Base-by-base conservation (phyloP, 805 yeast genomes). In the Ogataea pilisensis region DNA sequence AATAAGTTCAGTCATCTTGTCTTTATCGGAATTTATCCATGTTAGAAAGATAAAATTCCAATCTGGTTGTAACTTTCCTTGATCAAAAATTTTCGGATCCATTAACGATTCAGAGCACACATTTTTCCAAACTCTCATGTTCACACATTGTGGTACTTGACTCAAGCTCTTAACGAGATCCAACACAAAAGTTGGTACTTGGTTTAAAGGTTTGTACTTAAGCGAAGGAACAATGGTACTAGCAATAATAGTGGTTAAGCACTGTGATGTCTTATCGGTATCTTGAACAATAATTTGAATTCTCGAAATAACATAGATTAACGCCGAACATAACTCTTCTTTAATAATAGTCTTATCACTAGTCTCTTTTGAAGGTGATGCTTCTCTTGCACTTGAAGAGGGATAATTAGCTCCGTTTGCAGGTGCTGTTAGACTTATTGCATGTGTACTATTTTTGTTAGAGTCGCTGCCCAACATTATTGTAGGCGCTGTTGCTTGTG, bases 11-110 rank as follows among this genome's bases (percentile, higher is more conserved):
- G 55, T 51, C 39, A 84, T 55, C 34, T 75, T 76, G 4, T 80
- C 89, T 30, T 75, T 74, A 42, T 84, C 93, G 13, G 65, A 71
- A 7, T 66, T 61, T 3, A 82, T 69, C 95, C 96, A 91, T 11
- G 67, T 65, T 19, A 57, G 55, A 5, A 90, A 63, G 1, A 86
- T 69, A 0, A 64, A 53, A 41, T 66, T 65, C 91, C 95, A 85
- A 14, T 61, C 46, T 3, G 63, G 45, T 36, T 61, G 60, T 35
- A 47, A 37, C 54, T 54, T 29, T 16, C 18, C 26, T 67, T 53
- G 2, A 53, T 54, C 37, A 53, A 88, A 80, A 50, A 87, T 79
- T 17, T 65, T 64, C 9, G 69, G 43, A 55, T 85, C 95, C 55
- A 73, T 69, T 41, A 86, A 71, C 0, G 78, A 60, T 36, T 91